Conservation (phyloP, 768 basidiomycete species). For the Rhodotorula paludigena region DNA sequence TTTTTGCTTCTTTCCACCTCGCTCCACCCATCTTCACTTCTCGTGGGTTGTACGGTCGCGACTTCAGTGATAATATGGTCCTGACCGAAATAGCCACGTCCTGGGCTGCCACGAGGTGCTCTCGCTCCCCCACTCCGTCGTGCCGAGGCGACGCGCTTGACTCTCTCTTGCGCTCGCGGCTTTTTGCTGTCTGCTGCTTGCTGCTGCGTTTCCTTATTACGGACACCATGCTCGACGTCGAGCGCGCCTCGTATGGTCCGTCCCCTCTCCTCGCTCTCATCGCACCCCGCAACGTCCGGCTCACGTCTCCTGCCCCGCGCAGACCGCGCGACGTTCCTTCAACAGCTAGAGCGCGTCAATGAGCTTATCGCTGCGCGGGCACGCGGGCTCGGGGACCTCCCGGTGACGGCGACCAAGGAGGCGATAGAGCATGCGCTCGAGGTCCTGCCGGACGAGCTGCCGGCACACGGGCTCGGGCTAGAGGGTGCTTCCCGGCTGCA, state of each 20-base stretch:
- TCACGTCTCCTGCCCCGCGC: background rate
- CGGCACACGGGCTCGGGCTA: conserved; percentile 47
- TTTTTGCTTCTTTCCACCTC: no score
- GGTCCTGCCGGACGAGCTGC: conserved; percentile 44
- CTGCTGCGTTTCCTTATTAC: no score
- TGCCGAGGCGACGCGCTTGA: no score
- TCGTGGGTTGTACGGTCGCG: no score
- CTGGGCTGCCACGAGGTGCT: no score
- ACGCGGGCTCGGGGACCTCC: background rate
- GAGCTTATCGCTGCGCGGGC: background rate
- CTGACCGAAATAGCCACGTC: no score
- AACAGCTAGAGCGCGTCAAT: conserved; percentile 5
- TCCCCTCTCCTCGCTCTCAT: background rate
- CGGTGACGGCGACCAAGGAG: conserved; percentile 16
- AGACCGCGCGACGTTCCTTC: background rate
- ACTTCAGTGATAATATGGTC: no score
- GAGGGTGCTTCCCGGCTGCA: conserved; percentile 18
- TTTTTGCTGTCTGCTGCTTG: no score
- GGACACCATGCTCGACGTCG: background rate
- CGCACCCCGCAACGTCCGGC: background rate
- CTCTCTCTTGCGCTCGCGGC: no score
- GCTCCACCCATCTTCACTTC: no score
- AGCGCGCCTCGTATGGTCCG: background rate
- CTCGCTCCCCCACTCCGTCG: no score
- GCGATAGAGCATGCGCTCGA: conserved; percentile 37